Evolutionary conservation across 2,329 filamentous ascomycete genomes (phyloP).

Genomic region (Neonectria ditissima): DNA sequence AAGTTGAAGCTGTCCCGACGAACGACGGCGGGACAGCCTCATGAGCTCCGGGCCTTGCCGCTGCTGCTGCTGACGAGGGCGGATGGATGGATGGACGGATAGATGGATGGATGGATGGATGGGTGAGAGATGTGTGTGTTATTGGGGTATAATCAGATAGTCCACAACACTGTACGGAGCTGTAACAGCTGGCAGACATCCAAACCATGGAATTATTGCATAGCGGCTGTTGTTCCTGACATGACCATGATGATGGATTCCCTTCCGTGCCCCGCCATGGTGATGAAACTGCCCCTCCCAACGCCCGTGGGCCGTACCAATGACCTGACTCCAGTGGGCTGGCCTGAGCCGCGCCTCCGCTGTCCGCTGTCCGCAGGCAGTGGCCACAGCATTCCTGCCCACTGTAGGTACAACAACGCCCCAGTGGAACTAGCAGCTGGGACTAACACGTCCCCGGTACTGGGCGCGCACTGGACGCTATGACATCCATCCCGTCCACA

Average conservation of each 20-base stretch:
- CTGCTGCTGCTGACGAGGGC: neutral
- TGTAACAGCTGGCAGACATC: too few species aligned
- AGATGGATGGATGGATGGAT: neutral
- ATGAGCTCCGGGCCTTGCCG: neutral
- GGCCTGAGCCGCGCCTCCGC: constrained; percentile 13
- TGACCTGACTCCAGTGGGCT: constrained; percentile 5
- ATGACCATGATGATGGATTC: neutral
- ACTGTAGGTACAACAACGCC: neutral
- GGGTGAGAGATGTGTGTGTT: too few species aligned
- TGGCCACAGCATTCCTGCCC: neutral
- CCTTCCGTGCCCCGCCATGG: neutral
- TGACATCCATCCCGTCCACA: neutral
- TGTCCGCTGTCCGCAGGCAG: neutral
- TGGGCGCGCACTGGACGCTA: neutral
- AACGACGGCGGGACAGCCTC: neutral
- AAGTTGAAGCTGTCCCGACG: neutral
- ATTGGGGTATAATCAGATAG: too few species aligned
- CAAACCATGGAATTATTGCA: neutral
- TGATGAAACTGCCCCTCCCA: neutral
- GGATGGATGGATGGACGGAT: neutral
- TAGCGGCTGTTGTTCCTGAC: neutral
- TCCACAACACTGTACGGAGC: too few species aligned
- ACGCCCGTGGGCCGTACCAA: neutral
- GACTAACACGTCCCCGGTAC: neutral
- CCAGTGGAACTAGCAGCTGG: neutral